These are phyloP conservation scores for Pythium coloratum DNA, from an alignment of 352 stramenopile species.

Conservation along the genomic window DNA sequence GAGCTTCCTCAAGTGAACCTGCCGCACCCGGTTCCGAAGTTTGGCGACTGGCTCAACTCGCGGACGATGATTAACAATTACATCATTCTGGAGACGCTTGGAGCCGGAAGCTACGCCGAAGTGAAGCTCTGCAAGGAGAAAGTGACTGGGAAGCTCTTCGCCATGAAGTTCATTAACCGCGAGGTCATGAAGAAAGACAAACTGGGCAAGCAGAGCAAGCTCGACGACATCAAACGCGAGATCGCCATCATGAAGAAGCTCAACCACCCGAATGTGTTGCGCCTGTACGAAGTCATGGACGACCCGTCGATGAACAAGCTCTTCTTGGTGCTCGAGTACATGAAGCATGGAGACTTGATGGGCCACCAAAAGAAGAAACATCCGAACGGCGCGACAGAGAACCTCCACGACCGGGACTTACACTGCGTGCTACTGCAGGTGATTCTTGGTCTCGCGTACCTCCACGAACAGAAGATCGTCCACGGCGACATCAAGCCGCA, in stretches of 20 bases:
- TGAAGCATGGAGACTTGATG: constrained; percentile 81
- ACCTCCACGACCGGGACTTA: constrained; percentile 64
- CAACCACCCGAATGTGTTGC: constrained; percentile 93
- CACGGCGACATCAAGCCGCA: constrained; percentile 89
- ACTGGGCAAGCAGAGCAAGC: constrained; percentile 73
- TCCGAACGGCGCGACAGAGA: constrained; percentile 34
- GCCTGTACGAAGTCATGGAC: constrained; percentile 96
- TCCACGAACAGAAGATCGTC: constrained; percentile 85
- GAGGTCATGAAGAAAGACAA: constrained; percentile 88
- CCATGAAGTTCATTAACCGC: constrained; percentile 89
- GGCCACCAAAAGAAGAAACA: constrained; percentile 78
- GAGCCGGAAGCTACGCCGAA: constrained; percentile 88
- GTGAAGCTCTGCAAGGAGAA: constrained; percentile 90
- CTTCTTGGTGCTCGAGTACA: constrained; percentile 98
- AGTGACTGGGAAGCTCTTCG: constrained; percentile 66
- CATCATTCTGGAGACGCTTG: constrained; percentile 88
- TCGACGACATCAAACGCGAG: constrained; percentile 90
- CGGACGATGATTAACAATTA: constrained; percentile 94
- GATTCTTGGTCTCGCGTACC: constrained; percentile 86
- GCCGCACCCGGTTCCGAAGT: constrained; percentile 75
- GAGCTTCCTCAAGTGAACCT: constrained; percentile 75
- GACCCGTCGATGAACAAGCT: constrained; percentile 92
- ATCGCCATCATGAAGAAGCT: constrained; percentile 98
- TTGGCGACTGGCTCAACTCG: constrained; percentile 83
- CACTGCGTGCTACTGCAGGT: constrained; percentile 77